Percentiles rank a stretch among this genome's conserved stretches.
phyloP scores from a whole-genome alignment of 768 basidiomycete species.

The Agrocybe pediades region DNA sequence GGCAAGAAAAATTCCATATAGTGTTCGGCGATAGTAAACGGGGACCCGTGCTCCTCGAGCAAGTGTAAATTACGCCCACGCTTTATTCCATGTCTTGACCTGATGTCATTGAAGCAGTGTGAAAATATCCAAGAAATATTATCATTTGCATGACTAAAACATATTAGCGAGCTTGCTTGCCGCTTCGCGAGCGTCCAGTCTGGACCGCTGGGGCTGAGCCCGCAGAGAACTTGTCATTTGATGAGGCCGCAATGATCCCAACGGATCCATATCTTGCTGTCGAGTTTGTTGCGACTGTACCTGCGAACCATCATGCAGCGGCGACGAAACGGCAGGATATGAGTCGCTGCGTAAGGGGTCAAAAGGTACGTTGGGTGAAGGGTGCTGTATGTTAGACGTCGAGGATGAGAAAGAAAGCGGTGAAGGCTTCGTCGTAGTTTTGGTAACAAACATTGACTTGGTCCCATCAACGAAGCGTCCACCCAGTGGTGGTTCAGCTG shows the following conservation, averaged over 20 bases:
- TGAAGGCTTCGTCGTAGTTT: slow-evolving; percentile 38
- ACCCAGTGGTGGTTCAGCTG: slow-evolving; percentile 55
- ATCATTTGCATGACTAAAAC: slow-evolving; percentile 57
- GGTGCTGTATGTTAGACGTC: slow-evolving; percentile 24
- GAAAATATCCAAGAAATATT: not conserved
- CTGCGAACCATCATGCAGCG: slow-evolving; percentile 27
- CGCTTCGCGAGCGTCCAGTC: slow-evolving; percentile 83
- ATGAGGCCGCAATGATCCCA: slow-evolving; percentile 60
- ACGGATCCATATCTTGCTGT: slow-evolving; percentile 55
- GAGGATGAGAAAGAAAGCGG: slow-evolving; percentile 37
- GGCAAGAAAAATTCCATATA: slow-evolving; percentile 50
- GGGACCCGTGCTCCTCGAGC: slow-evolving; percentile 17
- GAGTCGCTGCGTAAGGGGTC: slow-evolving; percentile 41
- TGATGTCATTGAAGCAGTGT: not conserved
- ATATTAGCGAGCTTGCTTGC: slow-evolving; percentile 91
- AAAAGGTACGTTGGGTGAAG: slow-evolving; percentile 18
- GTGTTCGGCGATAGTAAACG: slow-evolving; percentile 33
- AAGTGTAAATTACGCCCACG: slow-evolving; percentile 6
- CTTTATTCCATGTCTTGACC: not conserved
- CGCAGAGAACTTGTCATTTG: slow-evolving; percentile 77
- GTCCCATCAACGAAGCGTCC: slow-evolving; percentile 75
- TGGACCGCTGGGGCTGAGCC: slow-evolving; percentile 67
- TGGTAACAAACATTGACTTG: slow-evolving; percentile 76
- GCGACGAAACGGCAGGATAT: slow-evolving; percentile 30
- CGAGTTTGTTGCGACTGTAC: slow-evolving; percentile 25